Evolutionary conservation across 2,329 filamentous ascomycete species (phyloP).

Genomic region (Trichoderma lentiforme): DNA sequence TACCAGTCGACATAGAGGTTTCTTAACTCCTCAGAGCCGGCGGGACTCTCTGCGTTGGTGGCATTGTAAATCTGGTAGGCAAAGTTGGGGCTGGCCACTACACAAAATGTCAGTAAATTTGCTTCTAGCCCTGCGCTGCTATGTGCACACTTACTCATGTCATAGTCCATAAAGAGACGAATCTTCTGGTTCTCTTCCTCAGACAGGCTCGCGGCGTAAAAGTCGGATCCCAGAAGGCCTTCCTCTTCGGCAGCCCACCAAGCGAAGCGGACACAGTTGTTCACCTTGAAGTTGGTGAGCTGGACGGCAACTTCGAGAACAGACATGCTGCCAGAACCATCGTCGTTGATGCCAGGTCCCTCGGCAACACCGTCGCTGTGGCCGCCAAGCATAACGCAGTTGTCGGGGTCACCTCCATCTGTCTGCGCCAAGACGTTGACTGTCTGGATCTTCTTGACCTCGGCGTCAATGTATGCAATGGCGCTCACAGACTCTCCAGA

Average conservation of each 20-base stretch:
- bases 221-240: slow-evolving; percentile 60
- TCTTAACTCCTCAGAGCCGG: slow-evolving; percentile 66
- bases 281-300: slow-evolving; percentile 54
- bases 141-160: slow-evolving; percentile 45
- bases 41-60: slow-evolving; percentile 66
- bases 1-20: slow-evolving; percentile 68
- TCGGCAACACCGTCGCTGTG: slow-evolving; percentile 62
- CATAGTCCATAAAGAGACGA: slow-evolving; percentile 66
- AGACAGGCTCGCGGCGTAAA: slow-evolving; percentile 55
- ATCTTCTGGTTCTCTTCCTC: slow-evolving; percentile 60
- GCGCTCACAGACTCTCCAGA: slow-evolving; percentile 48
- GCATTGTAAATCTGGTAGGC: slow-evolving; percentile 69
- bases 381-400: slow-evolving; percentile 63
- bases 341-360: slow-evolving; percentile 74
- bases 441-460: slow-evolving; percentile 52
- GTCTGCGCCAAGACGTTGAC: slow-evolving; percentile 64
- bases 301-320: slow-evolving; percentile 62
- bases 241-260: slow-evolving; percentile 69
- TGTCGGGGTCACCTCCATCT: slow-evolving; percentile 54
- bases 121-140: neutral
- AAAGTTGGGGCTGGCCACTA: slow-evolving; percentile 59
- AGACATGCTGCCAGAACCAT: slow-evolving; percentile 64
- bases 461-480: slow-evolving; percentile 58
- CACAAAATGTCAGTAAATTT: slow-evolving; percentile 20
- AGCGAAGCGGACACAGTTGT: slow-evolving; percentile 55